These are phyloP conservation scores for Neurospora sp. DNA, from an alignment of 495 filamentous ascomycete species.

Conservation along the genomic window DNA sequence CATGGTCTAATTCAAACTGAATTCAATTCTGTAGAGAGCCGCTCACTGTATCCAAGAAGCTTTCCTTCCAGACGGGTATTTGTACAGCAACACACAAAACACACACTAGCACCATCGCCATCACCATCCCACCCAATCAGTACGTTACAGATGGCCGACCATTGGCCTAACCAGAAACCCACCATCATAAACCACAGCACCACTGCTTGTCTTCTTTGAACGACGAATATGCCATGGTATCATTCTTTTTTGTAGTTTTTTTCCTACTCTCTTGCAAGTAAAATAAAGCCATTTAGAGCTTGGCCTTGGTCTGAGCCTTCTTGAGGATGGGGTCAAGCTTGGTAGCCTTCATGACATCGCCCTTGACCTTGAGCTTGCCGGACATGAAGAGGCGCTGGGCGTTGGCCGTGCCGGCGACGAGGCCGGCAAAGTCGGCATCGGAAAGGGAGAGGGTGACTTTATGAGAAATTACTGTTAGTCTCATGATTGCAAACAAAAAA, in stretches of 20 bases:
- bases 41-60: not conserved
- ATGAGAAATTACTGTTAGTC: conserved; percentile 1
- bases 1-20: too few relatives aligned
- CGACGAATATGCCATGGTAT: not conserved
- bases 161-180: not conserved
- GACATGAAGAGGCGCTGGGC: conserved; percentile 94
- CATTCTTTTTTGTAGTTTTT: not conserved
- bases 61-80: not conserved
- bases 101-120: not conserved
- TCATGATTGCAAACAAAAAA: not conserved
- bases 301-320: conserved; percentile 75
- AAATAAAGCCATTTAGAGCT: conserved; percentile 48
- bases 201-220: not conserved
- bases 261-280: not conserved
- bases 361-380: conserved; percentile 95
- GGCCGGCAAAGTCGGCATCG: conserved; percentile 73
- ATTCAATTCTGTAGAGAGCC: not conserved
- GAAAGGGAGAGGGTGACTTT: conserved; percentile 75
- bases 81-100: not conserved
- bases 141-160: not conserved
- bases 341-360: conserved; percentile 97
- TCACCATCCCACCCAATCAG: not conserved
- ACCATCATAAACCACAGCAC: not conserved
- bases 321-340: conserved; percentile 91
- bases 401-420: conserved; percentile 82